Evolutionary conservation across 2,329 filamentous ascomycete genomes (phyloP).

Genomic region (Graphium sp.): DNA sequence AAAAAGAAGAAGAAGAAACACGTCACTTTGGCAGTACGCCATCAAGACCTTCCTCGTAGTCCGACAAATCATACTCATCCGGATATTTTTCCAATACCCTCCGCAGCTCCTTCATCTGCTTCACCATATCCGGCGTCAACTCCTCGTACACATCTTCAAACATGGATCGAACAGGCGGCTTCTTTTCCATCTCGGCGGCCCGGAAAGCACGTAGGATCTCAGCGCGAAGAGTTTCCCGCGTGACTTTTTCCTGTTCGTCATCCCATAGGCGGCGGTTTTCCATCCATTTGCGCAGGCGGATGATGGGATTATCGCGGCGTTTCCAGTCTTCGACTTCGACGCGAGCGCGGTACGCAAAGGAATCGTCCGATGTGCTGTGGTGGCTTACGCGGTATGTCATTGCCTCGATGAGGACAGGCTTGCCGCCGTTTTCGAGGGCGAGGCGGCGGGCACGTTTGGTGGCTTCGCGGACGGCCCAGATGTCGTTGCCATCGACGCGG

Average conservation of each 20-base stretch:
- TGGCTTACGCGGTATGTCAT: constrained; percentile 98
- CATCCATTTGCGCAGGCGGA: constrained; percentile 76
- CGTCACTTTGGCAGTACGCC: no score
- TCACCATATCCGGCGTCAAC: constrained; percentile 59
- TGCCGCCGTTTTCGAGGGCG: constrained; percentile 65
- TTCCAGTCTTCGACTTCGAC: constrained; percentile 97
- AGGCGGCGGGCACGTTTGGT: constrained; percentile 62
- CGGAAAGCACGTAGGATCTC: constrained; percentile 73
- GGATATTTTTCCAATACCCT: constrained; percentile 74
- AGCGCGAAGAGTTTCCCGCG: constrained; percentile 48
- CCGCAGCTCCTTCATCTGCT: constrained; percentile 56
- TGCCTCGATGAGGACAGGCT: constrained; percentile 76
- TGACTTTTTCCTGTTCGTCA: constrained; percentile 62
- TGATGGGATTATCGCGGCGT: constrained; percentile 75
- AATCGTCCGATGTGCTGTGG: constrained; percentile 93
- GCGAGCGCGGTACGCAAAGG: constrained; percentile 83
- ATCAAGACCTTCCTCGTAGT: constrained; percentile 69
- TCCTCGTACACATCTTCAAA: constrained; percentile 88
- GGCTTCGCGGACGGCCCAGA: constrained; percentile 73
- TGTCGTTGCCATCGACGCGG: constrained; percentile 85
- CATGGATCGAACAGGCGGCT: constrained; percentile 51
- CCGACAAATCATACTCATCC: constrained; percentile 72
- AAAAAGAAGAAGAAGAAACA: neutral
- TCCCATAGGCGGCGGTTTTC: constrained; percentile 73
- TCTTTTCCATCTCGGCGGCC: constrained; percentile 68